Conservation (phyloP, 75 land plant species). For the Chamaecyparis obtusa region DNA sequence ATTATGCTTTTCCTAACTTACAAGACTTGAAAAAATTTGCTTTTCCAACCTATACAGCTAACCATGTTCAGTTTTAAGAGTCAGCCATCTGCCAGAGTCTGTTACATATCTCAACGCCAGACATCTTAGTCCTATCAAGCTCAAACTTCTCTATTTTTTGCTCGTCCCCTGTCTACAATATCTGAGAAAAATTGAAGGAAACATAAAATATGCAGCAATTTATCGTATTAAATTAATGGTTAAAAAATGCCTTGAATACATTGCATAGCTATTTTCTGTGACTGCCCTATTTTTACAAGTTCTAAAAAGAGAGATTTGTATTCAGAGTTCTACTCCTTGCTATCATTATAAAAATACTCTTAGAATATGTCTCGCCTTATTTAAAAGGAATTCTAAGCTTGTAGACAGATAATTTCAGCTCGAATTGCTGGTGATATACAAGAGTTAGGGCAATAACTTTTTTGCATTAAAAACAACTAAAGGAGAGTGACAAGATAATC, state of each 20-base stretch:
- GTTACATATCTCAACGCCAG: too few species aligned
- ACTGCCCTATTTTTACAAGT: not conserved
- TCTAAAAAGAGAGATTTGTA: not conserved
- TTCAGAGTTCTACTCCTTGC: not conserved
- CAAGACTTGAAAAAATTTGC: too few species aligned
- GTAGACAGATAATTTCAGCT: not conserved
- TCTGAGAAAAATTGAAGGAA: not conserved
- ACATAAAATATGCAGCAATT: not conserved
- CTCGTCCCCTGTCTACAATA: slow-evolving; percentile 8
- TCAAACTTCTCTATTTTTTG: not conserved
- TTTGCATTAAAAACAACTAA: not conserved
- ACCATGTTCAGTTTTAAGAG: too few species aligned
- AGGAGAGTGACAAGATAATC: not conserved
- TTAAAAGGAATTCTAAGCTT: not conserved
- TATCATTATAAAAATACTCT: not conserved
- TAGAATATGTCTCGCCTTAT: not conserved
- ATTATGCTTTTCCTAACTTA: too few species aligned
- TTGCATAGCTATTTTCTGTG: not conserved
- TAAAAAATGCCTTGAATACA: not conserved
- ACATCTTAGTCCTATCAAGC: too few species aligned
- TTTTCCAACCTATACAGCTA: too few species aligned
- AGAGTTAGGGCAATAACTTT: not conserved
- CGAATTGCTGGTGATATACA: not conserved
- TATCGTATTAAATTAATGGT: not conserved
- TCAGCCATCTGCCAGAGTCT: too few species aligned